These are phyloP conservation scores for Sicyos baderoa DNA, from an alignment of 306 rosid species.

Conservation along the genomic window DNA sequence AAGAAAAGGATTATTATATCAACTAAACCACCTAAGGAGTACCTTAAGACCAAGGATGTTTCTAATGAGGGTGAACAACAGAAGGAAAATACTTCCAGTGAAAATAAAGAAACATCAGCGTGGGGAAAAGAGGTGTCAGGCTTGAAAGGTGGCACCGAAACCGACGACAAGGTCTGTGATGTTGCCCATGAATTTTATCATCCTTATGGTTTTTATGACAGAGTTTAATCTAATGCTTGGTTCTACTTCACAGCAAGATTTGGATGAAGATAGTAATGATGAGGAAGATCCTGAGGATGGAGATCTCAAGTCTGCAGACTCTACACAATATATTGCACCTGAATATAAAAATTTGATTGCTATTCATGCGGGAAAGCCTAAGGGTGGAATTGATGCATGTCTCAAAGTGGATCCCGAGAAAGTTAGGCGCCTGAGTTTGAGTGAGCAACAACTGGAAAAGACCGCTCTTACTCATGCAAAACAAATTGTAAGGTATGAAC, in stretches of 20 bases:
- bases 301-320: slow-evolving; percentile 36
- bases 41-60: slow-evolving; percentile 57
- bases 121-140: slow-evolving; percentile 83
- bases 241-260: slow-evolving; percentile 39
- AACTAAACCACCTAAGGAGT: slow-evolving; percentile 97
- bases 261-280: slow-evolving; percentile 35
- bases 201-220: not conserved
- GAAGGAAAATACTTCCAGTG: slow-evolving; percentile 35
- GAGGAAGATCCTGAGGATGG: slow-evolving; percentile 44
- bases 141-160: slow-evolving; percentile 28
- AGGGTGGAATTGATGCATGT: slow-evolving; percentile 73
- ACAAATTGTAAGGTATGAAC: slow-evolving; percentile 70
- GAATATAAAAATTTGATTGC: slow-evolving; percentile 73
- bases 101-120: slow-evolving; percentile 41
- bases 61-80: slow-evolving; percentile 43
- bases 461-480: slow-evolving; percentile 51
- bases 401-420: slow-evolving; percentile 79
- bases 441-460: slow-evolving; percentile 90
- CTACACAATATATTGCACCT: slow-evolving; percentile 47
- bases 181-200: not conserved
- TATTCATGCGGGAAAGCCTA: slow-evolving; percentile 95
- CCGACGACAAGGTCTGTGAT: slow-evolving; percentile 54
- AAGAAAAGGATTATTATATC: slow-evolving; percentile 77
- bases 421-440: slow-evolving; percentile 85
- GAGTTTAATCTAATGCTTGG: not conserved